Conservation (phyloP, 441 rosid species). For the Dalechampia spathulata region DNA sequence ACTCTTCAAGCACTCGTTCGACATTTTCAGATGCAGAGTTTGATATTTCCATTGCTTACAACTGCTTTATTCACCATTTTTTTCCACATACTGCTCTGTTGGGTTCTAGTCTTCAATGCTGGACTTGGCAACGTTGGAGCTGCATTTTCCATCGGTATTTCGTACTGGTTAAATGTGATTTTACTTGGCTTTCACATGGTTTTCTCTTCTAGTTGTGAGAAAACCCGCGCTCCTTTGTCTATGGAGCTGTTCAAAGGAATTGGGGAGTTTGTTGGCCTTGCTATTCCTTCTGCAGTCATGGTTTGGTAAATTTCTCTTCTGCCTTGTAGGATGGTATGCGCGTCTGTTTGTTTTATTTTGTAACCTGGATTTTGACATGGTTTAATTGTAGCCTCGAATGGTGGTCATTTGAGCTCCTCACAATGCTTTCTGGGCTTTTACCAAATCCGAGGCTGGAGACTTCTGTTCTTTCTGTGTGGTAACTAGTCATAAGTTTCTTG, state of each 20-base stretch:
- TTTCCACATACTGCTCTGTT: constrained; percentile 49
- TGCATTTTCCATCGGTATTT: constrained; percentile 44
- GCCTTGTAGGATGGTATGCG: neutral
- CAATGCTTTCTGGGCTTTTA: constrained; percentile 58
- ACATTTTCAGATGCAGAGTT: constrained; percentile 56
- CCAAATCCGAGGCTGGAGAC: constrained; percentile 76
- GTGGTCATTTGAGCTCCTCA: constrained; percentile 68
- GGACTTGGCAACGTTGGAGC: constrained; percentile 47
- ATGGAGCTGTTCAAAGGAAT: constrained; percentile 43
- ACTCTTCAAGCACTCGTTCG: constrained; percentile 50
- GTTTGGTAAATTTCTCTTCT: constrained; percentile 38
- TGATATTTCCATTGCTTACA: constrained; percentile 50
- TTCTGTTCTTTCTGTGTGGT: constrained; percentile 72
- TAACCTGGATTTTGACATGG: neutral
- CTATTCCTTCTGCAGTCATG: constrained; percentile 75
- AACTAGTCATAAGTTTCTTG: constrained; percentile 19
- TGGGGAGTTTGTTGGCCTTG: constrained; percentile 53
- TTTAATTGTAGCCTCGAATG: constrained; percentile 53
- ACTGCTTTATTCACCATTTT: constrained; percentile 36
- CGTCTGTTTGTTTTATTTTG: neutral
- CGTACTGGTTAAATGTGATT: constrained; percentile 58
- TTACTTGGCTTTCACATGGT: constrained; percentile 50
- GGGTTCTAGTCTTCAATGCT: constrained; percentile 52
- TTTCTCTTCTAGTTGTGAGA: constrained; percentile 40
- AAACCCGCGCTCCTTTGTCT: constrained; percentile 40